Evolutionary conservation across 495 filamentous ascomycete species (phyloP).

Genomic region (Cladorrhinum samala): DNA sequence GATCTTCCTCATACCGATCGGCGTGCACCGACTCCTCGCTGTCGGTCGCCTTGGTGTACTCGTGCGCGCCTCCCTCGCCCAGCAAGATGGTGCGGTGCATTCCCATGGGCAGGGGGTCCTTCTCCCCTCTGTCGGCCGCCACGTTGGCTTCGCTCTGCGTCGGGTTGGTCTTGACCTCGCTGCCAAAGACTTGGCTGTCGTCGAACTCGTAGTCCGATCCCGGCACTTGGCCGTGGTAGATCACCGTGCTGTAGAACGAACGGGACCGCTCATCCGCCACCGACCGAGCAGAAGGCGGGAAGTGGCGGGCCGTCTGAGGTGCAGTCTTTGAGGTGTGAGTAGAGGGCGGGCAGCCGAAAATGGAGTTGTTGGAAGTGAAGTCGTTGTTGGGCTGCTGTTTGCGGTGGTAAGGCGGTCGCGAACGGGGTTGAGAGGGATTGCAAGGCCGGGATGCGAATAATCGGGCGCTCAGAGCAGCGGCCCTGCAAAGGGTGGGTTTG

Average conservation of each 20-base stretch:
- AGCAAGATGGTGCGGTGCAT: slow-evolving; percentile 17
- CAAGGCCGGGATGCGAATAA: background rate
- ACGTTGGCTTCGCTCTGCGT: slow-evolving; percentile 27
- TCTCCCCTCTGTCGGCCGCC: slow-evolving; percentile 21
- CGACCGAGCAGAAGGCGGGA: slow-evolving; percentile 1
- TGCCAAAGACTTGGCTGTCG: slow-evolving; percentile 8
- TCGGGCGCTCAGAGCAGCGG: background rate
- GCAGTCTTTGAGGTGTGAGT: background rate
- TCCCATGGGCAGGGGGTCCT: slow-evolving; percentile 20
- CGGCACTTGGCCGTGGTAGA: slow-evolving; percentile 10
- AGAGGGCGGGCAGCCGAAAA: background rate
- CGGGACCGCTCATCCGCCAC: slow-evolving; percentile 2
- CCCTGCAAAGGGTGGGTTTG: background rate
- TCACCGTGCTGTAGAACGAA: slow-evolving; percentile 8
- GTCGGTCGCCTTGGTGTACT: slow-evolving; percentile 14
- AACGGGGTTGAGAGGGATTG: background rate
- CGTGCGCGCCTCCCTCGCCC: slow-evolving; percentile 13
- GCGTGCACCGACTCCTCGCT: slow-evolving; percentile 20
- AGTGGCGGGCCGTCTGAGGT: background rate
- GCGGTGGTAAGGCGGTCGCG: background rate
- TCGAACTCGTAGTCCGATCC: slow-evolving; percentile 2
- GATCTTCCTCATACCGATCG: slow-evolving; percentile 16
- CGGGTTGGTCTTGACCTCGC: slow-evolving; percentile 25
- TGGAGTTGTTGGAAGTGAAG: slow-evolving; percentile 5
- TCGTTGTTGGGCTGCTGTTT: background rate